phyloP scores from a whole-genome alignment of 345 rosid species.

The Melaleuca quinquenervia region DNA sequence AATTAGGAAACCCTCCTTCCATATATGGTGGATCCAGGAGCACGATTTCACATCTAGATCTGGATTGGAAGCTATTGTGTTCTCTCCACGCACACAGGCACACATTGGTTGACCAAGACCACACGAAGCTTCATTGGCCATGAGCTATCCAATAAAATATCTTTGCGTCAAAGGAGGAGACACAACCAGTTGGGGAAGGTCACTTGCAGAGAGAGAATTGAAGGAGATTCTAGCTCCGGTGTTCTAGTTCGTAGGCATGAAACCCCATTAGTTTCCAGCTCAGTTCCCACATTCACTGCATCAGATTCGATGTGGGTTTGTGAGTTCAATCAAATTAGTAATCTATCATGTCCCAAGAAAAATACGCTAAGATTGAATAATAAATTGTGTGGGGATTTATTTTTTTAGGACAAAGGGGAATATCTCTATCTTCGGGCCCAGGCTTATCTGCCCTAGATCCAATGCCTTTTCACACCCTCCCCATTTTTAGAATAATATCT shows the following conservation, averaged over 20 bases:
- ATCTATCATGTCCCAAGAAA: conserved; percentile 2
- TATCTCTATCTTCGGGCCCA: conserved; percentile 11
- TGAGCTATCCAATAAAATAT: not conserved
- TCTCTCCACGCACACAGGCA: not conserved
- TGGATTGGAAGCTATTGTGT: not conserved
- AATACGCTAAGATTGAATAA: not conserved
- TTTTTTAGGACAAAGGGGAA: conserved; percentile 4
- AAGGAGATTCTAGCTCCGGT: not conserved
- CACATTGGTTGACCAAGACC: not conserved
- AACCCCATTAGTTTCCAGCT: not conserved
- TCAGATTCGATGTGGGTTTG: conserved; percentile 7
- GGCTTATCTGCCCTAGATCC: conserved; percentile 24
- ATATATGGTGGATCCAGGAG: not conserved
- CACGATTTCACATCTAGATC: not conserved
- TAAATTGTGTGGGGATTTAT: not conserved
- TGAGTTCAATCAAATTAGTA: not conserved
- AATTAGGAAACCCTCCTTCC: not conserved
- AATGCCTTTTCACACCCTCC: not conserved
- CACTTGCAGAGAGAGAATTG: not conserved
- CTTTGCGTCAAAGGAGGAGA: not conserved
- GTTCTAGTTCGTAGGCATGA: not conserved
- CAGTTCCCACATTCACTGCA: conserved; percentile 20
- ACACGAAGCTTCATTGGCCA: not conserved
- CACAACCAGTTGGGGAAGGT: not conserved
- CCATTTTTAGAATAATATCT: conserved; percentile 12